Evolutionary conservation across 208 protist species (phyloP).

Genomic region (Trypanosoma boissoni): DNA sequence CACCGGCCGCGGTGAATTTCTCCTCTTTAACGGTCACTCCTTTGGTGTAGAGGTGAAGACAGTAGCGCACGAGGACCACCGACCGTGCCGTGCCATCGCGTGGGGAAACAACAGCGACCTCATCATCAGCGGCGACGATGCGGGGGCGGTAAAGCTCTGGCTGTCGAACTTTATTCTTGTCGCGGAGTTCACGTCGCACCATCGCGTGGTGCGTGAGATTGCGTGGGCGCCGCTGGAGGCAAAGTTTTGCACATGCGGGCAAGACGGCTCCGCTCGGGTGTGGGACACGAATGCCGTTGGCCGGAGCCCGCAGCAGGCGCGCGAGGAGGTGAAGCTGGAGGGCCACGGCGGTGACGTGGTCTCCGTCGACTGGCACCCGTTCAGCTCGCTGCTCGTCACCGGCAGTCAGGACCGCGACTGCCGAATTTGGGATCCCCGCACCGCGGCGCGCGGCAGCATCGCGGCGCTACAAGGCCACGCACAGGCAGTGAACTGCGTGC

Average conservation of each 20-base stretch:
- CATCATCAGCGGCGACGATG: conserved; percentile 83
- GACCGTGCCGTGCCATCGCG: conserved; percentile 63
- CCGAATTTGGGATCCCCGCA: conserved; percentile 86
- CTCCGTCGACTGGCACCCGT: conserved; percentile 85
- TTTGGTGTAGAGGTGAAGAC: conserved; percentile 89
- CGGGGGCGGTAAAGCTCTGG: conserved; percentile 84
- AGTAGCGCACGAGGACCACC: conserved; percentile 77
- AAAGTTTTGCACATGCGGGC: conserved; percentile 83
- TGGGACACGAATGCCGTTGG: conserved; percentile 80
- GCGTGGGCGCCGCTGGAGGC: conserved; percentile 71
- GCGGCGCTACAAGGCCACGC: conserved; percentile 80
- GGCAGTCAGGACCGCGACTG: conserved; percentile 86
- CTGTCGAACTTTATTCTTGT: conserved; percentile 75
- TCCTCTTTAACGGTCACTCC: conserved; percentile 84
- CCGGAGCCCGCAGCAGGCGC: conserved; percentile 24
- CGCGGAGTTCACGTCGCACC: conserved; percentile 73
- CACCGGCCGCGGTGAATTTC: conserved; percentile 77
- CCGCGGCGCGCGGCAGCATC: conserved; percentile 67
- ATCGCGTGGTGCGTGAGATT: conserved; percentile 77
- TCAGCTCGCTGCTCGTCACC: conserved; percentile 74
- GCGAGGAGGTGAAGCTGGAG: conserved; percentile 83
- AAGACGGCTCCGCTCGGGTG: conserved; percentile 80
- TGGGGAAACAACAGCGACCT: conserved; percentile 80
- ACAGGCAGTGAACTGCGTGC: conserved; percentile 71
- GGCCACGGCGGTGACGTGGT: conserved; percentile 87